These are phyloP conservation scores for Penicillium verhagenii DNA, from an alignment of 495 filamentous ascomycete genomes.

Conservation along the genomic window DNA sequence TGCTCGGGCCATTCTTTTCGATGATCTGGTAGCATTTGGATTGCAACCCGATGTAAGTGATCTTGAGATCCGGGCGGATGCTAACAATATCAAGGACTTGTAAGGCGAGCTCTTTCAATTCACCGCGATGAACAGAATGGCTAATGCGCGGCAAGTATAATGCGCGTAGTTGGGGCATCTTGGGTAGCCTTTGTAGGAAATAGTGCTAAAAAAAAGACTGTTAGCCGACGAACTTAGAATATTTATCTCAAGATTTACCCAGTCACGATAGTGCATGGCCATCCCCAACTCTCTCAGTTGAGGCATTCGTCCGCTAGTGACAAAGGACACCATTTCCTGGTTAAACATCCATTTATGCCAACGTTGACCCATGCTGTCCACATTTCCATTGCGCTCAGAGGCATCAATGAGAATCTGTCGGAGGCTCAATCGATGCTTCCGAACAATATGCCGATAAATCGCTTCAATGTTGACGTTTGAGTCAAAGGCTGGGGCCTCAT, in stretches of 20 bases:
- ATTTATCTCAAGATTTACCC: constrained; percentile 55
- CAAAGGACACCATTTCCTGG: constrained; percentile 69
- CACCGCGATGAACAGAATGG: constrained; percentile 56
- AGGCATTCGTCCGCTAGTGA: constrained; percentile 81
- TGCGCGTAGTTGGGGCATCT: constrained; percentile 70
- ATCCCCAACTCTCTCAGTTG: constrained; percentile 74
- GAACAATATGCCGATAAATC: constrained; percentile 73
- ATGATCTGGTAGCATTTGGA: constrained; percentile 88
- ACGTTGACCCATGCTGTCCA: constrained; percentile 34
- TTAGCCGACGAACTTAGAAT: constrained; percentile 1
- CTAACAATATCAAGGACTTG: constrained; percentile 84
- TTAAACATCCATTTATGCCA: constrained; percentile 78
- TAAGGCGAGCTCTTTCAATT: constrained; percentile 74
- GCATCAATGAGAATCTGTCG: constrained; percentile 79
- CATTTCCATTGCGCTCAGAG: constrained; percentile 46
- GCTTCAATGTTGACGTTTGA: constrained; percentile 65
- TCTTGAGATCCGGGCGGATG: constrained; percentile 77
- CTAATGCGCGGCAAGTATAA: constrained; percentile 76
- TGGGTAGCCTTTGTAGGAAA: constrained; percentile 80
- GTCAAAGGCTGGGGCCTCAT: constrained; percentile 61
- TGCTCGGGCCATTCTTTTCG: constrained; percentile 59
- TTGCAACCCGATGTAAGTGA: constrained; percentile 80
- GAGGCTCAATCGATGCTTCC: constrained; percentile 69
- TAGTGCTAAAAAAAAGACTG: constrained; percentile 60
- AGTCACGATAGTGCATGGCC: constrained; percentile 77